phyloP scores from a whole-genome alignment of 129 eudicot genomes.

The Oenanthe sinensis region DNA sequence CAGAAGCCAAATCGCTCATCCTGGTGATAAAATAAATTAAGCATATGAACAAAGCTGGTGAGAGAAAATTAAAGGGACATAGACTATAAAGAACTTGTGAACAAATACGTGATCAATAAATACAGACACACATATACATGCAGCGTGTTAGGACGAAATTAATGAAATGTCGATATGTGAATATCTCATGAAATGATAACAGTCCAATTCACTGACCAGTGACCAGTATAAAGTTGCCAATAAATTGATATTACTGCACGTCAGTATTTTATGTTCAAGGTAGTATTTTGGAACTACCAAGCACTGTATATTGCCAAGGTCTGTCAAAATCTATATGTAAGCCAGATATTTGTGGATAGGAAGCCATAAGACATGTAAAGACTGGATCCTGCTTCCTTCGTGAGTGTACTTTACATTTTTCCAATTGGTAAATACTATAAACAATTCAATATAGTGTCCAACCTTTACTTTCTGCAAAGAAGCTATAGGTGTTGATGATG shows the following conservation, averaged over 20 bases:
- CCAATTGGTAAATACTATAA: neutral
- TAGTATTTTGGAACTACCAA: neutral
- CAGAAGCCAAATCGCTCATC: conserved; percentile 79
- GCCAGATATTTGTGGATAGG: neutral
- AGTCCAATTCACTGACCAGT: neutral
- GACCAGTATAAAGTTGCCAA: neutral
- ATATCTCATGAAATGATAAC: neutral
- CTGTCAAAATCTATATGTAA: neutral
- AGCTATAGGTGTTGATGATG: conserved; percentile 51
- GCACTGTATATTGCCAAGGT: neutral
- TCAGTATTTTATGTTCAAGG: neutral
- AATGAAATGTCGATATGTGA: neutral
- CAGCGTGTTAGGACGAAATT: neutral
- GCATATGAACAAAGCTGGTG: neutral
- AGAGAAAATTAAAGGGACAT: neutral
- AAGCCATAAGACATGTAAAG: neutral
- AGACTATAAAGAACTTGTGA: neutral
- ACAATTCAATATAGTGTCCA: conserved; percentile 5
- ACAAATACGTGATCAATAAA: neutral
- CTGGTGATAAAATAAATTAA: conserved; percentile 30
- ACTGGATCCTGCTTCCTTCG: neutral
- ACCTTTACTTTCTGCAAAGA: conserved; percentile 69
- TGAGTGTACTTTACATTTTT: neutral
- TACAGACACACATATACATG: neutral
- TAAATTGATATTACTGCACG: neutral